Evolutionary conservation across 2,329 filamentous ascomycete species (phyloP).

Genomic region (Aspergillus ochraceoroseus): DNA sequence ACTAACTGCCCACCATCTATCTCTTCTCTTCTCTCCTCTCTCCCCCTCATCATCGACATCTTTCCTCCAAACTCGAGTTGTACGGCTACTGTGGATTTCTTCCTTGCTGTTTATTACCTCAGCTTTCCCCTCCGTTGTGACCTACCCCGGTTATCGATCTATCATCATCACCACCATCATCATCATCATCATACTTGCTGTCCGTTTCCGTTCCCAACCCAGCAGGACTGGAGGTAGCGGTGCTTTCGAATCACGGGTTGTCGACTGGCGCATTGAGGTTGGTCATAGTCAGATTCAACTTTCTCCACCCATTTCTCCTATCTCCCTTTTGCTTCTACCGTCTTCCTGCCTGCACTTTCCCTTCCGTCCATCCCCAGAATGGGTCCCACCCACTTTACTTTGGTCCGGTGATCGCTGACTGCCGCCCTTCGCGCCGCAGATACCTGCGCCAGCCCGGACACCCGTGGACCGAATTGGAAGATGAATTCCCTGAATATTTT

Average conservation of each 20-base stretch:
- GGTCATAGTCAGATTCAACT: conserved; percentile 22
- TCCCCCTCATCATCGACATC: conserved; percentile 6
- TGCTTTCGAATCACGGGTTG: conserved; percentile 28
- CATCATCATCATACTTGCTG: conserved; percentile 5
- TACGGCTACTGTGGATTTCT: not conserved
- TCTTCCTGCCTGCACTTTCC: not conserved
- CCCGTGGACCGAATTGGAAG: conserved; percentile 53
- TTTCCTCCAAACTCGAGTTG: conserved; percentile 1
- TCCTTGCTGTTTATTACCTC: not conserved
- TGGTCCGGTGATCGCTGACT: conserved; percentile 16
- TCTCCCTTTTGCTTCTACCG: not conserved
- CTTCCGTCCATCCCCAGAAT: conserved; percentile 2
- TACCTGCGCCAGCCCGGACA: conserved; percentile 34
- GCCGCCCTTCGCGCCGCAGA: conserved; percentile 27
- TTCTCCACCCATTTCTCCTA: conserved; percentile 12
- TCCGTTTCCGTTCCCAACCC: conserved; percentile 8
- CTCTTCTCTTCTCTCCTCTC: conserved; percentile 5
- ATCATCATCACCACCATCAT: too few relatives aligned
- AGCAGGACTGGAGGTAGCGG: conserved; percentile 13
- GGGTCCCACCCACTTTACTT: not conserved
- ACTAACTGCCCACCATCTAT: conserved; percentile 14
- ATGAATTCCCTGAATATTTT: conserved; percentile 98
- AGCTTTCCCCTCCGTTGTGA: not conserved
- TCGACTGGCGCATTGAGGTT: conserved; percentile 41
- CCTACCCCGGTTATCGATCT: not conserved